Evolutionary conservation across 805 yeast genomes (phyloP).

Genomic region (Pichia insulana): DNA sequence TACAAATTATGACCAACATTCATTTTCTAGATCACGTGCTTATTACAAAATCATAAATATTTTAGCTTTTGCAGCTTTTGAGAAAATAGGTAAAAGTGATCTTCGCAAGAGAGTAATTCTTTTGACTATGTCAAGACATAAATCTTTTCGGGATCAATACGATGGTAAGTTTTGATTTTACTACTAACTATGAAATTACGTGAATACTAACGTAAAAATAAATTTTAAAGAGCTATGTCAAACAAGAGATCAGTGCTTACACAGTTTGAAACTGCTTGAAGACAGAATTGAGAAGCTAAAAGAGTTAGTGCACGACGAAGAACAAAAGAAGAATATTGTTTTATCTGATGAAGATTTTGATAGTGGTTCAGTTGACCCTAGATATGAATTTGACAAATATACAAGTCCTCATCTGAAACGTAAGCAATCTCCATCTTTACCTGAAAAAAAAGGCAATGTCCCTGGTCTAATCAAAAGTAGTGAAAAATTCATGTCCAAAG

Average conservation of each 20-base stretch:
- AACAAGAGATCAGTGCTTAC: not conserved
- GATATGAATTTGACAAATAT: constrained; percentile 2
- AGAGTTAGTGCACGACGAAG: not conserved
- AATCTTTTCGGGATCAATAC: not conserved
- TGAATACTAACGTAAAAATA: not conserved
- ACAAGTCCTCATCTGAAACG: not conserved
- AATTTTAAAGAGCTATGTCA: not conserved
- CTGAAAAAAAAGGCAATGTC: not conserved
- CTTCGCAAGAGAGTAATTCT: no score
- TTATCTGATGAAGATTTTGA: constrained; percentile 9
- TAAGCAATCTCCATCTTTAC: not conserved
- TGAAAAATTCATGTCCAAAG: not conserved
- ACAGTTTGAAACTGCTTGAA: not conserved
- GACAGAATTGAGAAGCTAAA: not conserved
- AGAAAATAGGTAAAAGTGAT: no score
- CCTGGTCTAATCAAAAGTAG: constrained; percentile 5
- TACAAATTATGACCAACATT: no score
- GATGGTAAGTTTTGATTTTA: not conserved
- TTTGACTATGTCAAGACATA: not conserved
- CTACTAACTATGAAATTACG: not conserved
- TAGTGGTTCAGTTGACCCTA: constrained; percentile 4
- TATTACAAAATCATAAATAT: no score
- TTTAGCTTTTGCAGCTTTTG: no score
- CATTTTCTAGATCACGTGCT: no score
- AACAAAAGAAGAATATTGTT: constrained; percentile 1